These are phyloP conservation scores for Pleochaeta shiraiana DNA, from an alignment of 2,329 filamentous ascomycete genomes.

Conservation along the genomic window DNA sequence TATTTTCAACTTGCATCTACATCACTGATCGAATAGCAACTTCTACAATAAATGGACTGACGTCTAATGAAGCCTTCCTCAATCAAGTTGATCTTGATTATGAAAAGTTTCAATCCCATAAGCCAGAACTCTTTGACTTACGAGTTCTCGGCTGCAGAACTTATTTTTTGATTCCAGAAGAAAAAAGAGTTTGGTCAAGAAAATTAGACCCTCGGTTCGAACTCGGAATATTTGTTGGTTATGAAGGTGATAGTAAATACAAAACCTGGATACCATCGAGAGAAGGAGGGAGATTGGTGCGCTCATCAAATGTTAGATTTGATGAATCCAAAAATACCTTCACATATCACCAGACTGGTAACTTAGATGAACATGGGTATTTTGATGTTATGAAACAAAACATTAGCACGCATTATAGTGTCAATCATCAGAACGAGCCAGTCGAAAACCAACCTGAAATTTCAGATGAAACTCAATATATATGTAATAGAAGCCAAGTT, in stretches of 20 bases:
- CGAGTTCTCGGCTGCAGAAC: constrained; percentile 1
- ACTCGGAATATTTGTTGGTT: neutral
- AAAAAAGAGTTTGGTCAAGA: neutral
- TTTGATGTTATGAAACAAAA: too few species aligned
- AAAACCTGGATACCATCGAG: neutral
- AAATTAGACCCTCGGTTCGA: neutral
- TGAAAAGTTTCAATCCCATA: neutral
- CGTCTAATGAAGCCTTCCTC: neutral
- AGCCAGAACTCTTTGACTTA: neutral
- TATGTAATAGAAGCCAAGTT: too few species aligned
- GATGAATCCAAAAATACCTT: neutral
- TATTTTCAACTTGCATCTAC: neutral
- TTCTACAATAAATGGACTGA: neutral
- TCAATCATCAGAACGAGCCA: neutral
- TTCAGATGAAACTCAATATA: too few species aligned
- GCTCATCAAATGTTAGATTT: constrained; percentile 3
- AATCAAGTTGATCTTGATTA: neutral
- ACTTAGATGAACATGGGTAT: too few species aligned
- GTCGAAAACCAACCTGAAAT: too few species aligned
- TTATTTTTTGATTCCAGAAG: neutral
- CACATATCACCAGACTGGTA: neutral
- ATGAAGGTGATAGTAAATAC: neutral
- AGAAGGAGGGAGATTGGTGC: neutral
- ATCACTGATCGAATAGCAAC: neutral
- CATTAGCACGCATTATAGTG: too few species aligned